These are phyloP conservation scores for Fusarium annulatum DNA, from an alignment of 2,329 filamentous ascomycete genomes.

Conservation along the genomic window DNA sequence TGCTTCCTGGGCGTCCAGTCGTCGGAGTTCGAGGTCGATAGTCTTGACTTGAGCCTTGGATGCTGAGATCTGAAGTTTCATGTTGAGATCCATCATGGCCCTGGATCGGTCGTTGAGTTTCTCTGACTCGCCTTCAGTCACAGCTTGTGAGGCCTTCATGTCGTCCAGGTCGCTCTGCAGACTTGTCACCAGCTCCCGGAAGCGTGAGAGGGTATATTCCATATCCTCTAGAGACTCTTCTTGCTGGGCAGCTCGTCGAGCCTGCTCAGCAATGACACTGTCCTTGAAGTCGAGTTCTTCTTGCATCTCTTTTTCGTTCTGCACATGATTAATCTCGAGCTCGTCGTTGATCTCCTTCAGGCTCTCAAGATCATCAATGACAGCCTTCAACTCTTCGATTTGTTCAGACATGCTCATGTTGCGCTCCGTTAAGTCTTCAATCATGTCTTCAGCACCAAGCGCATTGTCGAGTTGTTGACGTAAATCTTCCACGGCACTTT, in stretches of 20 bases:
- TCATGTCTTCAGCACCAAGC: constrained; percentile 90
- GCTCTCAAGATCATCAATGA: constrained; percentile 88
- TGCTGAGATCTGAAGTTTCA: constrained; percentile 90
- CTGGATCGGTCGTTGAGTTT: constrained; percentile 88
- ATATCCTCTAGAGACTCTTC: constrained; percentile 85
- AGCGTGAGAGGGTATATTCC: constrained; percentile 88
- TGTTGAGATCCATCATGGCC: constrained; percentile 96
- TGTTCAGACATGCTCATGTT: constrained; percentile 86
- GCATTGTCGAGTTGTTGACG: constrained; percentile 91
- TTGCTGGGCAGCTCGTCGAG: constrained; percentile 77
- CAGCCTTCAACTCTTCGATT: constrained; percentile 82
- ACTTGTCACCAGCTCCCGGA: constrained; percentile 87
- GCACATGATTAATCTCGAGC: constrained; percentile 90
- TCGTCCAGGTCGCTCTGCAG: constrained; percentile 90
- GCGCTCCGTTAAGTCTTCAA: constrained; percentile 89
- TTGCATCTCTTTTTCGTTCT: constrained; percentile 93
- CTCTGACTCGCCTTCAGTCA: constrained; percentile 92
- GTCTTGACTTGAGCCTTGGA: constrained; percentile 94
- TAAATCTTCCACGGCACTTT: constrained; percentile 84
- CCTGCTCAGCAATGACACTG: constrained; percentile 83
- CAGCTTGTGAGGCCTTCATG: constrained; percentile 89
- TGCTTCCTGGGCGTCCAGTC: constrained; percentile 89
- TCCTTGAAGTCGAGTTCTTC: constrained; percentile 93
- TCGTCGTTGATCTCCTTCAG: constrained; percentile 95
- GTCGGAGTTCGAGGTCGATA: constrained; percentile 88